Conservation (phyloP, 2,329 filamentous ascomycete genomes). For the Aspergillus ochraceoroseus region DNA sequence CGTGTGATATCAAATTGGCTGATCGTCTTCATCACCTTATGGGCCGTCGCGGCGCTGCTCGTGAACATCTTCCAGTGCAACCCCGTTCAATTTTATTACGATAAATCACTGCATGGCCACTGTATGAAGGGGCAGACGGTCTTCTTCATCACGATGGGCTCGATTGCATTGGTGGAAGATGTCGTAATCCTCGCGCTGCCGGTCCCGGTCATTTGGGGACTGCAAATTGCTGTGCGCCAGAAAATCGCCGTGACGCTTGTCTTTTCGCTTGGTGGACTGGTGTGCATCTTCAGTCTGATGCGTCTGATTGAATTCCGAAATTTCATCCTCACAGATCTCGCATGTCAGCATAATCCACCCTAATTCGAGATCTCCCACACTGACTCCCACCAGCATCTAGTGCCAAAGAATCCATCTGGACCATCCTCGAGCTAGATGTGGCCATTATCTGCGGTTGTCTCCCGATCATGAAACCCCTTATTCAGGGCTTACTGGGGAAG, state of each 20-base stretch:
- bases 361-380: no score
- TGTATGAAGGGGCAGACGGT: slow-evolving; percentile 29
- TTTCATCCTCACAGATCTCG: no score
- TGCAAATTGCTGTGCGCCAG: slow-evolving; percentile 23
- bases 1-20: no score
- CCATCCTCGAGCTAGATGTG: no score
- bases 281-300: no score
- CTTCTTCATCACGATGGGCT: slow-evolving; percentile 27
- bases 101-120: slow-evolving; percentile 23
- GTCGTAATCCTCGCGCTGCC: slow-evolving; percentile 26
- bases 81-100: slow-evolving; percentile 29
- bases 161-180: slow-evolving; percentile 25
- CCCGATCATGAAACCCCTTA: no score
- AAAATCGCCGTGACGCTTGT: slow-evolving; percentile 23
- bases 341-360: no score
- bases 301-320: no score
- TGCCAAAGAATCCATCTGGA: no score
- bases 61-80: slow-evolving; percentile 30
- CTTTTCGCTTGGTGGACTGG: slow-evolving; percentile 24
- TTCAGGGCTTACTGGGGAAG: no score
- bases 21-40: slow-evolving; percentile 24
- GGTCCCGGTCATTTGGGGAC: slow-evolving; percentile 28
- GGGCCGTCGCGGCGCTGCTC: slow-evolving; percentile 29
- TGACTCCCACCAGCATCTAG: no score
- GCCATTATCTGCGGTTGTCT: no score